These are phyloP conservation scores for Pseudogymnoascus sp. DNA, from an alignment of 2,329 filamentous ascomycete genomes.

Conservation along the genomic window DNA sequence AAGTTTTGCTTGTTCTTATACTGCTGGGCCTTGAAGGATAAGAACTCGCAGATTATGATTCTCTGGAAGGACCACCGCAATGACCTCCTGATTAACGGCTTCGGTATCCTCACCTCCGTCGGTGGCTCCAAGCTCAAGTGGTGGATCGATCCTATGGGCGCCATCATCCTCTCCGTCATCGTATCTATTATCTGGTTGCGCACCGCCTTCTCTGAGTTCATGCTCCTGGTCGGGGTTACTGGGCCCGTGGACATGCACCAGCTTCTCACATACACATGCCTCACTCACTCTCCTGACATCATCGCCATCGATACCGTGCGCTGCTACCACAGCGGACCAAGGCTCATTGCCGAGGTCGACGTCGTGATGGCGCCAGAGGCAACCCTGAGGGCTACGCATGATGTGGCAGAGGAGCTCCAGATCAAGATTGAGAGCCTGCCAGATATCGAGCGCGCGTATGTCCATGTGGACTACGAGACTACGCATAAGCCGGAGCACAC, in stretches of 20 bases:
- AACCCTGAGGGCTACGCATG: conserved; percentile 71
- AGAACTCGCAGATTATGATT: conserved; percentile 85
- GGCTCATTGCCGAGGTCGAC: conserved; percentile 91
- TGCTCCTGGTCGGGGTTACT: conserved; percentile 81
- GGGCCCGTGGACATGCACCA: conserved; percentile 81
- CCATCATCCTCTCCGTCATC: conserved; percentile 70
- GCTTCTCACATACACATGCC: conserved; percentile 90
- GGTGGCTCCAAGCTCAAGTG: conserved; percentile 79
- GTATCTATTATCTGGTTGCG: conserved; percentile 75
- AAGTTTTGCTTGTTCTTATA: conserved; percentile 82
- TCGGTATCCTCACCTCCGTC: conserved; percentile 85
- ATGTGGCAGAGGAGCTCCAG: conserved; percentile 89
- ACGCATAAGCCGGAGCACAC: conserved; percentile 83
- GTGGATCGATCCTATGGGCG: conserved; percentile 94
- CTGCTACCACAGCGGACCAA: conserved; percentile 81
- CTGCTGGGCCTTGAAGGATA: conserved; percentile 83
- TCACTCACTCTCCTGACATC: conserved; percentile 80
- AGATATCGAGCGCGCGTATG: conserved; percentile 86
- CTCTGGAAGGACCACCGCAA: conserved; percentile 97
- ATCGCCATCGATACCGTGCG: conserved; percentile 88
- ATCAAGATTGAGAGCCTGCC: conserved; percentile 88
- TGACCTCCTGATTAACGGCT: conserved; percentile 92
- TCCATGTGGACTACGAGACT: conserved; percentile 96
- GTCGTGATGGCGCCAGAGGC: conserved; percentile 80
- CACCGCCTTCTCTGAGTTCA: conserved; percentile 82